Evolutionary conservation across 2,329 filamentous ascomycete species (phyloP).

Genomic region (Clonostachys rosea): DNA sequence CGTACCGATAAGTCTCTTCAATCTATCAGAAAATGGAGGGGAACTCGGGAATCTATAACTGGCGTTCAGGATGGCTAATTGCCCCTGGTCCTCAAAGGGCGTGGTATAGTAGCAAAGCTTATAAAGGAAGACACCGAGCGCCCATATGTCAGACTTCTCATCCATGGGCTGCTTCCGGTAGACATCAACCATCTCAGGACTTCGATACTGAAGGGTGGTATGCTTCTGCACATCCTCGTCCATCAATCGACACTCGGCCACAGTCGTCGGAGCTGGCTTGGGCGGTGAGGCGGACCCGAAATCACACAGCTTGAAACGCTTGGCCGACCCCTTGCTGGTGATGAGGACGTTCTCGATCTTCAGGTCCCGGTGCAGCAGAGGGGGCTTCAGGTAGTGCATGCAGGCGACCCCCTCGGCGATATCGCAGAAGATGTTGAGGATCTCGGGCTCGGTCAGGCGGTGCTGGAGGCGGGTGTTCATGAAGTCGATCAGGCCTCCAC

Average conservation of each 20-base stretch:
- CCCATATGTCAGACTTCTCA: constrained; percentile 99
- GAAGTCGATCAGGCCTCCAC: constrained; percentile 95
- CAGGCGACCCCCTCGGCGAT: constrained; percentile 94
- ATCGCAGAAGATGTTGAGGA: constrained; percentile 93
- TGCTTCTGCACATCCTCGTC: constrained; percentile 97
- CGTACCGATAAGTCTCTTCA: constrained; percentile 85
- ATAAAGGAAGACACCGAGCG: constrained; percentile 88
- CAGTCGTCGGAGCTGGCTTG: constrained; percentile 77
- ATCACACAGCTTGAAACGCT: constrained; percentile 93
- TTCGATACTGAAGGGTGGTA: constrained; percentile 94
- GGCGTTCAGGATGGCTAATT: constrained; percentile 94
- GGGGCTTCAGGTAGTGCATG: constrained; percentile 97
- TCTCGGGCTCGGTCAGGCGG: constrained; percentile 93
- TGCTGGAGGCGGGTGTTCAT: constrained; percentile 99
- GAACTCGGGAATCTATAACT: constrained; percentile 89
- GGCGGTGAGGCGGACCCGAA: constrained; percentile 90
- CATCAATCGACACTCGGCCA: constrained; percentile 83
- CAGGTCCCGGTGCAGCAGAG: constrained; percentile 86
- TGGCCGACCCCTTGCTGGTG: constrained; percentile 58
- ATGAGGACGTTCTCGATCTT: constrained; percentile 99
- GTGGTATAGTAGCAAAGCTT: constrained; percentile 99
- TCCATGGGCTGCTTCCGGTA: constrained; percentile 95
- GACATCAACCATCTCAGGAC: constrained; percentile 98
- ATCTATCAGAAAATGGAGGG: constrained; percentile 80
- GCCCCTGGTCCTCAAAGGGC: constrained; percentile 95